Evolutionary conservation across 768 basidiomycete genomes (phyloP).

Genomic region (Russula dissimulans): DNA sequence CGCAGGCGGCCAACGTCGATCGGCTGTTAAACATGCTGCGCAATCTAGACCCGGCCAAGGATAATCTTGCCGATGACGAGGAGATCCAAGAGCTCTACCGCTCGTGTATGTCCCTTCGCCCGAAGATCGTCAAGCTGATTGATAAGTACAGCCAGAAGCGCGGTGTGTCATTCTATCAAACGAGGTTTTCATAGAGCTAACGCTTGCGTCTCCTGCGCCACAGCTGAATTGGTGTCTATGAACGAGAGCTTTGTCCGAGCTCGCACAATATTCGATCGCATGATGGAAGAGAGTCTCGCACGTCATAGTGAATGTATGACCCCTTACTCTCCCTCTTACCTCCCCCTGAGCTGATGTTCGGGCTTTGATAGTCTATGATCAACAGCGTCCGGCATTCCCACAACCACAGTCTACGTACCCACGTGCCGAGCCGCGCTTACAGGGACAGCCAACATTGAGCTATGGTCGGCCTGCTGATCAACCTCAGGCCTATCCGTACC

Average conservation of each 20-base stretch:
- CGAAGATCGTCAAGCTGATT: conserved; percentile 93
- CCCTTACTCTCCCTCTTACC: conserved; percentile 12
- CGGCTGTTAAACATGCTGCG: conserved; percentile 32
- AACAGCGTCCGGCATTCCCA: conserved; percentile 25
- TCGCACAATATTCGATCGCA: conserved; percentile 79
- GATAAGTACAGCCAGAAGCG: conserved; percentile 97
- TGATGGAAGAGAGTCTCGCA: conserved; percentile 87
- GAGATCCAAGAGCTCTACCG: conserved; percentile 74
- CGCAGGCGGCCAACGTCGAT: conserved; percentile 80
- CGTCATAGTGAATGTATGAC: conserved; percentile 54
- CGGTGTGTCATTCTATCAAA: conserved; percentile 29
- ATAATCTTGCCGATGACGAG: conserved; percentile 19
- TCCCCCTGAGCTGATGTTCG: conserved; percentile 1
- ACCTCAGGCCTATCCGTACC: conserved; percentile 43
- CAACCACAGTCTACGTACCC: conserved; percentile 23
- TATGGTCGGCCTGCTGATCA: conserved; percentile 25
- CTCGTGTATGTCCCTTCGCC: conserved; percentile 78
- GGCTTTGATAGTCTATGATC: conserved; percentile 44
- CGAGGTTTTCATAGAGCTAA: neutral
- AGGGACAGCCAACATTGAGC: conserved; percentile 17
- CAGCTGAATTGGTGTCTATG: conserved; percentile 91
- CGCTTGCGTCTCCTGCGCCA: neutral
- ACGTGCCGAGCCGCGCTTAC: conserved; percentile 27
- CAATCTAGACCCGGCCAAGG: conserved; percentile 6
- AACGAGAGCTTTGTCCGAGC: conserved; percentile 90